Evolutionary conservation across 2,329 filamentous ascomycete genomes (phyloP).

Genomic region (Pseudocercospora pini-densiflorae): DNA sequence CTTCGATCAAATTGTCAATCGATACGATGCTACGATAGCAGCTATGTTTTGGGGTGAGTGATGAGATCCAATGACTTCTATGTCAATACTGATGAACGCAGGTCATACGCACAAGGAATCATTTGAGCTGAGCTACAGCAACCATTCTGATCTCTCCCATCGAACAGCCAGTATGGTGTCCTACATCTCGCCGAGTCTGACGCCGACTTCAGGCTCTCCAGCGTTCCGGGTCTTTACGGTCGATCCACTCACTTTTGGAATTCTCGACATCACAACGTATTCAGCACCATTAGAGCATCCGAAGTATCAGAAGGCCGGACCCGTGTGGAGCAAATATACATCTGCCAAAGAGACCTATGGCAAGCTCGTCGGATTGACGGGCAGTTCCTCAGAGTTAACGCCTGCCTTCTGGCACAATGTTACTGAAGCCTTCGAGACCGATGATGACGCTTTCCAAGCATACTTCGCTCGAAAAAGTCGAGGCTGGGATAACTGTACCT

Average conservation of each 20-base stretch:
- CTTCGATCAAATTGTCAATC: slow-evolving; percentile 44
- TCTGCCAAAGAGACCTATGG: slow-evolving; percentile 62
- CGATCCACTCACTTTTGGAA: slow-evolving; percentile 60
- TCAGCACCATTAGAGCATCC: slow-evolving; percentile 57
- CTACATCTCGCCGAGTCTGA: slow-evolving; percentile 60
- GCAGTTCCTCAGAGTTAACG: slow-evolving; percentile 52
- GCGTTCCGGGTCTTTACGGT: slow-evolving; percentile 64
- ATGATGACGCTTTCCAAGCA: slow-evolving; percentile 51
- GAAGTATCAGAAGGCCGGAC: slow-evolving; percentile 48
- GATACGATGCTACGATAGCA: slow-evolving; percentile 60
- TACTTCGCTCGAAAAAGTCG: slow-evolving; percentile 56
- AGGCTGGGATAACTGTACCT: slow-evolving; percentile 49
- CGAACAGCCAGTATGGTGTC: slow-evolving; percentile 55
- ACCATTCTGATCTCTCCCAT: slow-evolving; percentile 50
- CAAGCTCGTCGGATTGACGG: slow-evolving; percentile 40
- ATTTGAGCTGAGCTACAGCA: slow-evolving; percentile 60
- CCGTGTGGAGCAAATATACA: slow-evolving; percentile 61
- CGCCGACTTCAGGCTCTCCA: slow-evolving; percentile 60
- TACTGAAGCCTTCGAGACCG: slow-evolving; percentile 53
- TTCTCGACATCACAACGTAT: slow-evolving; percentile 61
- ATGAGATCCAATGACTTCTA: background rate
- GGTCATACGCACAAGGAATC: slow-evolving; percentile 63
- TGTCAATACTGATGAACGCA: background rate
- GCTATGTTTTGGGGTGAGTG: slow-evolving; percentile 55
- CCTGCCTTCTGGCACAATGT: slow-evolving; percentile 65